Conservation (phyloP, 2,329 filamentous ascomycete species). For the Pseudogymnoascus destructans region DNA sequence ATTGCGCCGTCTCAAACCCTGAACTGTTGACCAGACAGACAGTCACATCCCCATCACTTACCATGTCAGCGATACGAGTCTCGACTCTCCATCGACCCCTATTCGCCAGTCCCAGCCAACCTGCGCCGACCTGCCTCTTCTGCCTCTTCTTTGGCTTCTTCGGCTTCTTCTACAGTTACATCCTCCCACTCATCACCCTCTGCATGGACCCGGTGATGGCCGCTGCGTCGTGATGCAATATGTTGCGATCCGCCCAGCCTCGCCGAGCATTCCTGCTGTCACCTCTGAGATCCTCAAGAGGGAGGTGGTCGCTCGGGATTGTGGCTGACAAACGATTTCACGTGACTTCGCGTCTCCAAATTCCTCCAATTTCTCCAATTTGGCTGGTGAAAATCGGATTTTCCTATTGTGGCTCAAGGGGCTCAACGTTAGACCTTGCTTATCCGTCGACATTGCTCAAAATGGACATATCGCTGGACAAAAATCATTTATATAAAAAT, state of each 20-base stretch:
- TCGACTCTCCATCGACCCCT: neutral
- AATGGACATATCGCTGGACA: neutral
- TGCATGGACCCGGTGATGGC: neutral
- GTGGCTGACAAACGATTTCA: neutral
- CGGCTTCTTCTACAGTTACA: neutral
- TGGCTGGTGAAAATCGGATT: neutral
- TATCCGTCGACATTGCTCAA: neutral
- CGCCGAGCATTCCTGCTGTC: neutral
- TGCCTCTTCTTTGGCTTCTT: neutral
- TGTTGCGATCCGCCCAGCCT: conserved; percentile 4
- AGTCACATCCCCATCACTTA: neutral
- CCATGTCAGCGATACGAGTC: neutral
- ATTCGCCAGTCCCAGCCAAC: neutral
- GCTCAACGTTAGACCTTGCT: neutral
- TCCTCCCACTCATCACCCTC: neutral
- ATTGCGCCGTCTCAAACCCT: neutral
- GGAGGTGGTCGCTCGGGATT: neutral
- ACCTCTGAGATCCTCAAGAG: neutral
- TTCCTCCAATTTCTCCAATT: conserved; percentile 7
- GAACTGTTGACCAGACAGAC: neutral
- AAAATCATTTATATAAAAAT: neutral
- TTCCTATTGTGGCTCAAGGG: neutral
- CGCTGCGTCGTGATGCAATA: conserved; percentile 2
- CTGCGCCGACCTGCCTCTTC: neutral
- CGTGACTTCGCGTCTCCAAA: neutral